phyloP scores from a whole-genome alignment of 768 basidiomycete species.

The Mycena rebaudengoi region DNA sequence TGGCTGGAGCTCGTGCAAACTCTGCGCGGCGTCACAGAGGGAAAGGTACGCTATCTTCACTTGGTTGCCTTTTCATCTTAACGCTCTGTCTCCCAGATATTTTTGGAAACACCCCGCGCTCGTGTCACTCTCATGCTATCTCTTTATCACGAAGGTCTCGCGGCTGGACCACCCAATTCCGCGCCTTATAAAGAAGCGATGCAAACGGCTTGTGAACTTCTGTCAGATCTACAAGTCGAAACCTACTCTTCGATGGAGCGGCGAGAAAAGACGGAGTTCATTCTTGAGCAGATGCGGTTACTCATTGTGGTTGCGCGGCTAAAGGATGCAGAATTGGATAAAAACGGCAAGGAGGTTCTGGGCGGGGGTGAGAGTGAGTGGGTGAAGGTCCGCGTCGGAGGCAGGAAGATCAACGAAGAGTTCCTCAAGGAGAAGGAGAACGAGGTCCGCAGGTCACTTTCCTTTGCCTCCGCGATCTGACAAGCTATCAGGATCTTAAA shows the following conservation, averaged over 20 bases:
- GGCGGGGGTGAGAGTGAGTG: conserved; percentile 88
- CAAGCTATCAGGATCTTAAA: conserved; percentile 94
- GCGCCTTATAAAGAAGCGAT: conserved; percentile 70
- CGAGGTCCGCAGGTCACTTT: conserved; percentile 61
- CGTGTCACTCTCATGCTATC: conserved; percentile 91
- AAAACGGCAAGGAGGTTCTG: conserved; percentile 68
- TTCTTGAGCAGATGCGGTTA: conserved; percentile 96
- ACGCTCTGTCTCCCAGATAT: conserved; percentile 55
- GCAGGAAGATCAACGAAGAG: conserved; percentile 92
- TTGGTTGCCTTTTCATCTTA: neutral
- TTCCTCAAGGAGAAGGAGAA: conserved; percentile 91
- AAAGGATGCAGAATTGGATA: conserved; percentile 76
- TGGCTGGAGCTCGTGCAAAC: conserved; percentile 94
- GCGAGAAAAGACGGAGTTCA: conserved; percentile 97
- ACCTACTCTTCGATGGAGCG: conserved; percentile 99
- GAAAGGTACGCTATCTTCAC: conserved; percentile 75
- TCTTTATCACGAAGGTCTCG: conserved; percentile 82
- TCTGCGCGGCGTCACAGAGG: conserved; percentile 91
- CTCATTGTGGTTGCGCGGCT: conserved; percentile 78
- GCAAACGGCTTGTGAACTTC: conserved; percentile 88
- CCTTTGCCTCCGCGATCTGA: too few relatives aligned
- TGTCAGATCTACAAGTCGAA: conserved; percentile 96
- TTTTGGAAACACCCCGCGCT: conserved; percentile 95
- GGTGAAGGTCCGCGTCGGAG: conserved; percentile 91
- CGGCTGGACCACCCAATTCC: conserved; percentile 52